phyloP scores from a whole-genome alignment of 1,284 basidiomycete species.

The Ustilago tritici region DNA sequence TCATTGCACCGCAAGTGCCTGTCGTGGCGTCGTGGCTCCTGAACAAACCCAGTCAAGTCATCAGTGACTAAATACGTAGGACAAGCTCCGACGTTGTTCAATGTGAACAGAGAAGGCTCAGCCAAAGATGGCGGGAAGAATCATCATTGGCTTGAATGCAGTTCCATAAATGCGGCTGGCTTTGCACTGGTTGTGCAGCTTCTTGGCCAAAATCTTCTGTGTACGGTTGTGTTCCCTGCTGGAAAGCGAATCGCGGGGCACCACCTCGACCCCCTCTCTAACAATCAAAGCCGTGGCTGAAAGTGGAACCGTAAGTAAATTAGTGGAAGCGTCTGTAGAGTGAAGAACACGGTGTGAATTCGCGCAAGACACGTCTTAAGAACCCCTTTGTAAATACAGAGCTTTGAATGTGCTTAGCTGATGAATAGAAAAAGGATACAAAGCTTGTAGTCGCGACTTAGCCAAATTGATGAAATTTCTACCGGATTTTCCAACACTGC shows the following conservation, averaged over 20 bases:
- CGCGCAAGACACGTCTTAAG: slow-evolving; percentile 16
- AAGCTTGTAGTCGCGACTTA: slow-evolving; percentile 25
- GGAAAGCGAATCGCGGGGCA: not conserved
- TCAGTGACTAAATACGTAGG: not conserved
- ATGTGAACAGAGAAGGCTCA: not conserved
- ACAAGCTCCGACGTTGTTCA: too few species aligned
- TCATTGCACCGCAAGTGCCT: not conserved
- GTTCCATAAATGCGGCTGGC: too few species aligned
- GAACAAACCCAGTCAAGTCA: not conserved
- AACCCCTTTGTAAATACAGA: slow-evolving; percentile 9
- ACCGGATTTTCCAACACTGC: slow-evolving; percentile 19
- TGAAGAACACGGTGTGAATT: slow-evolving; percentile 7
- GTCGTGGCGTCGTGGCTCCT: not conserved
- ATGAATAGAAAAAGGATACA: slow-evolving; percentile 12
- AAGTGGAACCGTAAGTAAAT: not conserved
- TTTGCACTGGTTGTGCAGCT: too few species aligned
- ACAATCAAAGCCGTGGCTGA: not conserved
- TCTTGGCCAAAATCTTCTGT: too few species aligned
- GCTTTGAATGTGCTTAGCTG: not conserved
- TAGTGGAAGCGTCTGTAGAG: not conserved
- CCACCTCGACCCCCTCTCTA: not conserved
- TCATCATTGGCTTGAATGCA: too few species aligned
- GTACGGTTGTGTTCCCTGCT: too few species aligned
- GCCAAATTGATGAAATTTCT: slow-evolving; percentile 7
- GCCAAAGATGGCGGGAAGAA: not conserved